phyloP scores from a whole-genome alignment of 352 stramenopile genomes.

The Phytophthora pistaciae region DNA sequence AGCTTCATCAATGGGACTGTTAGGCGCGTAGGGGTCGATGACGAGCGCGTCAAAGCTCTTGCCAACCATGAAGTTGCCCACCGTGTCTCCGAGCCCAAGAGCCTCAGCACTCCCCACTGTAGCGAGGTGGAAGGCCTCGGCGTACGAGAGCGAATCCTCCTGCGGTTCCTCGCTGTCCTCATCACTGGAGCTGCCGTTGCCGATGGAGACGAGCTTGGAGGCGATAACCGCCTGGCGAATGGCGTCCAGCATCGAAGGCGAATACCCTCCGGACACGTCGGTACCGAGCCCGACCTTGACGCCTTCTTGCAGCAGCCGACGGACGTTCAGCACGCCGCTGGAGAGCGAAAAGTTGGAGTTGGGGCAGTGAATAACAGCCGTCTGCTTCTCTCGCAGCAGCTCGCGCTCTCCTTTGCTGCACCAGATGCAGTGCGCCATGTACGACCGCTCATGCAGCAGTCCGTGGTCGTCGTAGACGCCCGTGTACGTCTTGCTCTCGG shows the following conservation, averaged over 20 bases:
- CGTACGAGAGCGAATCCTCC: constrained; percentile 62
- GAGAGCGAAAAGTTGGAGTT: constrained; percentile 96
- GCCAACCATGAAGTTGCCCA: constrained; percentile 91
- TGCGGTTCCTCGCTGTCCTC: constrained; percentile 24
- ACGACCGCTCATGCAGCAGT: constrained; percentile 89
- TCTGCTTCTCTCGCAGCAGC: constrained; percentile 66
- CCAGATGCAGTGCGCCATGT: constrained; percentile 97
- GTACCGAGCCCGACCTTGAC: constrained; percentile 95
- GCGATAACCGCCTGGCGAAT: constrained; percentile 92
- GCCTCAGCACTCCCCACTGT: constrained; percentile 89
- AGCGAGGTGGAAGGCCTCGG: constrained; percentile 92
- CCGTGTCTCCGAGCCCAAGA: constrained; percentile 75
- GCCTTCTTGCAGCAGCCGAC: constrained; percentile 72
- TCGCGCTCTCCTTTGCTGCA: constrained; percentile 78
- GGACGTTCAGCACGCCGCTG: constrained; percentile 88
- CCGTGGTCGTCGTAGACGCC: constrained; percentile 85
- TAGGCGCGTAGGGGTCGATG: constrained; percentile 64
- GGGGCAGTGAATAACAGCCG: constrained; percentile 94
- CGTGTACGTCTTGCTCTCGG: constrained; percentile 83
- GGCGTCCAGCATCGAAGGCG: constrained; percentile 94
- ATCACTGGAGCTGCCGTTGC: constrained; percentile 60
- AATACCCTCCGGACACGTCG: constrained; percentile 95
- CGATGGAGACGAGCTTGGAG: constrained; percentile 85
- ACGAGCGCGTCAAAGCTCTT: constrained; percentile 94
- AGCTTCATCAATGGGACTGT: constrained; percentile 75